Evolutionary conservation across 2,329 filamentous ascomycete species (phyloP), one percentile per base, ranked within the genome.

Genomic region (Chrysosporium keratinophilum): DNA sequence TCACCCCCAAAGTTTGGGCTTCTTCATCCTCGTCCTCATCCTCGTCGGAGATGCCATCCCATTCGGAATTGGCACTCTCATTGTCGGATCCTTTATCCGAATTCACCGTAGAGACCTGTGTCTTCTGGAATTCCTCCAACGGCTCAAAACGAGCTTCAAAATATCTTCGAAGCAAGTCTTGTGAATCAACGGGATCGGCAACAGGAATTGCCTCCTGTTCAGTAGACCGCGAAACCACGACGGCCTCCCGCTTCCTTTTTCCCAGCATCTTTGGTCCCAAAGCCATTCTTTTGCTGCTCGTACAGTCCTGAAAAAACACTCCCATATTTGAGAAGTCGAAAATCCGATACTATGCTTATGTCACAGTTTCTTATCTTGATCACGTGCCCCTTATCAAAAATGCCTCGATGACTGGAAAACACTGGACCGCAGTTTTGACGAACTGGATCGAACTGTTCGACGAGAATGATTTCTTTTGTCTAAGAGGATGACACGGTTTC

Each of bases 91-190:
- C 55, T 40, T 57, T 51, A 33, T 58, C 57, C 10, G 56, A 51
- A 23, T 50, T 54, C 15, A 62, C 57, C 31, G 52, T 54, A 17
- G 64, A 59, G 10, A 51, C 41, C 12, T 56, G 40, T 35, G 53
- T 59, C 35, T 56, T 53, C 12, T 49, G 50, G 40, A 69, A 64
- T 2, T 69, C 67, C 40, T 75, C 75, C 39, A 95, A 69, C 7
- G 91, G 88, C 65, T 82, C 80, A 73, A 96, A 97, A 65, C 86
- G 83, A 28, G 87, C 81, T 71, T 96, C 93, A 65, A 97, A 97
- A 66, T 91, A 85, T 61, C 81, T 81, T 55, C 83, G 82, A 64
- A 98, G 87, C 55, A 90, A 78, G 54, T 84, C 87, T 61, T 87
- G 82, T 11, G 85, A 77, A 55, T 83, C 78, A 59, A 79, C 74